Conservation (phyloP, 768 basidiomycete species). For the Suillus variegatus region DNA sequence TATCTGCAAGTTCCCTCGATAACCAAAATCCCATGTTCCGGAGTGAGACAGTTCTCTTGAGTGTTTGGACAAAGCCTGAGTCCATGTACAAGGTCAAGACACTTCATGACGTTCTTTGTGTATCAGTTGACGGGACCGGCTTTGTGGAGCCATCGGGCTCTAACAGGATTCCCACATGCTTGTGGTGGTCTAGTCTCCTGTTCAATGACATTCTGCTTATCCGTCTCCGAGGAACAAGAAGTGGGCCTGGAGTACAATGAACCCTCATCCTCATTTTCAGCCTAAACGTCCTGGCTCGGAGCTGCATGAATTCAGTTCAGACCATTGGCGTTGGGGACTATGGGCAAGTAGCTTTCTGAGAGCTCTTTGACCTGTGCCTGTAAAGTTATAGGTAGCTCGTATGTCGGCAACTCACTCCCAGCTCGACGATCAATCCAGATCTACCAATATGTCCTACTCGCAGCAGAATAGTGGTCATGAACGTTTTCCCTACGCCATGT, state of each 20-base stretch:
- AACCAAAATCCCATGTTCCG: neutral
- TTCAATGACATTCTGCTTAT: neutral
- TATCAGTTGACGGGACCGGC: neutral
- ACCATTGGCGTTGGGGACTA: neutral
- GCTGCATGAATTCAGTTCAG: neutral
- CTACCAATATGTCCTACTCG: neutral
- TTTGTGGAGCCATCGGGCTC: neutral
- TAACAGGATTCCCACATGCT: neutral
- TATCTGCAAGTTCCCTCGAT: neutral
- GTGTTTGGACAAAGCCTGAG: neutral
- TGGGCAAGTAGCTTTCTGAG: neutral
- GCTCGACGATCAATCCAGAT: neutral
- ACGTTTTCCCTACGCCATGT: neutral
- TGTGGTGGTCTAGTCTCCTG: neutral
- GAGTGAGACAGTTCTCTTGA: conserved; percentile 5
- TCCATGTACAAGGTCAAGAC: neutral
- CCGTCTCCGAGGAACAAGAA: neutral
- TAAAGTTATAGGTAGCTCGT: no score
- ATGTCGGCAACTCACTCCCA: neutral
- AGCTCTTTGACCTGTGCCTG: neutral
- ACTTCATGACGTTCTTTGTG: neutral
- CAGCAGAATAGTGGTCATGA: neutral
- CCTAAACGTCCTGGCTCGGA: neutral
- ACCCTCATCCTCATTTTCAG: neutral
- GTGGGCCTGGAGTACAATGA: neutral